Base-by-base conservation (phyloP, 225 moss, liverwort and hornwort genomes). In the Physcomitrellopsis africana region DNA sequence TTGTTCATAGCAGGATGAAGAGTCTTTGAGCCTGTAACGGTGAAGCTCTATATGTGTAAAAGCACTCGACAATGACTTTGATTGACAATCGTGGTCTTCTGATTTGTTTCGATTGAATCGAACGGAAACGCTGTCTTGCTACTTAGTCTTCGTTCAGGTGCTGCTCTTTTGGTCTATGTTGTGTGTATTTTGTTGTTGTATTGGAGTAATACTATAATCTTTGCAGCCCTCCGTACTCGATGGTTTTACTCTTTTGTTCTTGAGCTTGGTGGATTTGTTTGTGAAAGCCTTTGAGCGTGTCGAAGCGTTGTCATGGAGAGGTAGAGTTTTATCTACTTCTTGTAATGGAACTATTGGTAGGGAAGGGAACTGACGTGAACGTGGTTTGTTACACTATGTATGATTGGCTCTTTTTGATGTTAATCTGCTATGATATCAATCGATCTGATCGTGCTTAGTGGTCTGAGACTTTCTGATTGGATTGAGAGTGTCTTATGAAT, bases 341-440 rank as follows among this genome's bases (percentile, higher is more conserved):
- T 68, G 23, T 49, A 48, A 72, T 83, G 63, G 26, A 23, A 46
- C 61, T 63, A 67, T 63, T 72, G 62, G 7, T 20, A 24, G 26
- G 49, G 52, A 66, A 54, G 57, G 76, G 63, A 44, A 48, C 43
- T 65, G 64, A 22, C 56, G 32, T 48, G 71, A 23, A 32, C 60
- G 47, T 63, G 18, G 18, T 74, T 79, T 61, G 17, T 27, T 41
- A 19, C 49, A 60, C 19, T 44, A 41, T 8, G 22, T 24, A 16
- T 74, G 32, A 46, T 62, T 73, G n/a, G 20, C 45, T 69, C 26
- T 51, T 3, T 17, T 11, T 0, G 16, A 17, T n/a, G 3, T n/a
- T 3, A 11, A 6, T 13, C 7, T 12, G 27, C 26, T 10, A 16
- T 41, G 41, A 20, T 7, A 9, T 5, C 16, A 26, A 18, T 6